Percentiles rank a stretch among this genome's conserved stretches.
These are phyloP conservation scores for Iris macrosiphon DNA, from an alignment of 106 monocot species.

Conservation along the genomic window DNA sequence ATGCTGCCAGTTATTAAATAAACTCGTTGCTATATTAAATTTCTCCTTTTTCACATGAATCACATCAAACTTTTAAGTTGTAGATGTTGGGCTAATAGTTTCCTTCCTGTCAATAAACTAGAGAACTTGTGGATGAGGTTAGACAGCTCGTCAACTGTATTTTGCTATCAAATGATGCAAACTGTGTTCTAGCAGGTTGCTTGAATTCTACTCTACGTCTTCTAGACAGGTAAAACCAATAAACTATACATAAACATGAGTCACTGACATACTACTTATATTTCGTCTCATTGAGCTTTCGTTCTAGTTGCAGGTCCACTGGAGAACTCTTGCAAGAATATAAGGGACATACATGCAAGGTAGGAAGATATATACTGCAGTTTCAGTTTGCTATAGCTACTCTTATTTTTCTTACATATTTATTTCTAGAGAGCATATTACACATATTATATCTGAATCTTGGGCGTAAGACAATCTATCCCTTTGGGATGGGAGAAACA, in stretches of 20 bases:
- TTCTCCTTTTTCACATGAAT: neutral
- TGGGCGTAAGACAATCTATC: too few species aligned
- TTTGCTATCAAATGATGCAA: constrained; percentile 77
- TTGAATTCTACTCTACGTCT: constrained; percentile 82
- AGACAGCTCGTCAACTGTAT: constrained; percentile 84
- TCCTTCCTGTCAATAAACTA: constrained; percentile 12
- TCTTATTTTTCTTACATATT: neutral
- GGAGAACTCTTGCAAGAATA: constrained; percentile 97
- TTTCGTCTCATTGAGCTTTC: too few species aligned
- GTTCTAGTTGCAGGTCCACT: constrained; percentile 46
- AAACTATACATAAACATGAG: too few species aligned
- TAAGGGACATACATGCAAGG: constrained; percentile 95
- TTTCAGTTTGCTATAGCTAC: neutral
- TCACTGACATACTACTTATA: too few species aligned
- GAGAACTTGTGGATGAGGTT: constrained; percentile 75
- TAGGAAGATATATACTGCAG: constrained; percentile 11
- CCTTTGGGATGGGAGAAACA: too few species aligned
- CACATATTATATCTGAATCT: too few species aligned
- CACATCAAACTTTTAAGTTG: neutral
- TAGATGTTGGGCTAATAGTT: neutral
- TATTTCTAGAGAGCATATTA: too few species aligned
- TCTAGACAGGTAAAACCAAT: constrained; percentile 55
- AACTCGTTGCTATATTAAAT: neutral
- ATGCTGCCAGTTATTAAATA: neutral
- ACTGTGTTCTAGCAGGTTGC: constrained; percentile 76